Evolutionary conservation across 2,329 filamentous ascomycete genomes (phyloP).

Genomic region (Diaporthe aspalathi): DNA sequence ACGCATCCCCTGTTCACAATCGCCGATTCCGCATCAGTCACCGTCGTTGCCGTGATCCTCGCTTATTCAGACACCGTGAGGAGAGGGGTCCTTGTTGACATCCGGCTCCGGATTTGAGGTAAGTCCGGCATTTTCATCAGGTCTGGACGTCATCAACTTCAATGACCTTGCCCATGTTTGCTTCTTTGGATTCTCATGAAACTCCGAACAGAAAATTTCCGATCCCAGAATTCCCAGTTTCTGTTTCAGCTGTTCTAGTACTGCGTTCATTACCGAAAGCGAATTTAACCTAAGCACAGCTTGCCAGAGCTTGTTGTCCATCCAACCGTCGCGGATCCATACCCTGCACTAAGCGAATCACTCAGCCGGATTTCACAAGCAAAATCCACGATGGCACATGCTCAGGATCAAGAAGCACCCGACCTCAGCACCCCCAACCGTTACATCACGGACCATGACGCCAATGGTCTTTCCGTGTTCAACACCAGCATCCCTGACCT

Average conservation of each 20-base stretch:
- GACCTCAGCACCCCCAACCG: slow-evolving; percentile 18
- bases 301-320: background rate
- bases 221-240: background rate
- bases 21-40: background rate
- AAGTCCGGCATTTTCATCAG: background rate
- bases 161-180: background rate
- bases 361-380: no score
- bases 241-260: no score
- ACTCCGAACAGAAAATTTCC: no score
- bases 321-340: no score
- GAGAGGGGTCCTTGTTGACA: background rate
- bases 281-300: background rate
- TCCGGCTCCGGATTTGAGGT: background rate
- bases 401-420: slow-evolving; percentile 10
- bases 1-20: background rate
- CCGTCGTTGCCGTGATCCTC: background rate
- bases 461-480: slow-evolving; percentile 39
- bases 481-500: slow-evolving; percentile 32
- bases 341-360: background rate
- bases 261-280: background rate
- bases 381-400: slow-evolving; percentile 11
- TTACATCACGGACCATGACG: slow-evolving; percentile 42
- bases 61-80: slow-evolving; percentile 1
- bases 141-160: no score
- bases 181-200: background rate